Conservation (phyloP, 345 rosid species). For the Eucalyptus cloeziana region DNA sequence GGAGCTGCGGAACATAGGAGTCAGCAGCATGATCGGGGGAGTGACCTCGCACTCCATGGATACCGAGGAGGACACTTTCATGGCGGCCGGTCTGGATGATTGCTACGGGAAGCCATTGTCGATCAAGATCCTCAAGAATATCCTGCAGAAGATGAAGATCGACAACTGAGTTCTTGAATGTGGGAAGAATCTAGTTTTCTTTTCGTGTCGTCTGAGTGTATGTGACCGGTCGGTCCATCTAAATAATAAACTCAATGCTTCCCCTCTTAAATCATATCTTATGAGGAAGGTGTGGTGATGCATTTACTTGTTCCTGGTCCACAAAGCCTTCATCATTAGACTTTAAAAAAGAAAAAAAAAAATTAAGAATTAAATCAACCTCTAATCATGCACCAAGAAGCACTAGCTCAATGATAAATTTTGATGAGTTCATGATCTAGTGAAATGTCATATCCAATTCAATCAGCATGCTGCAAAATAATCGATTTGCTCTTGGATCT, state of each 20-base stretch:
- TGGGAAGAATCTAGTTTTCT: background rate
- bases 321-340: background rate
- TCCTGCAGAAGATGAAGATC: background rate
- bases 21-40: slow-evolving; percentile 14
- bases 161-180: background rate
- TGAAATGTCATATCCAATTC: background rate
- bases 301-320: background rate
- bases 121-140: background rate
- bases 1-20: slow-evolving; percentile 17
- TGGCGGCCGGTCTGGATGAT: slow-evolving; percentile 11
- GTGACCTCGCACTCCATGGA: slow-evolving; percentile 2
- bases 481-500: background rate
- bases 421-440: background rate
- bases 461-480: background rate
- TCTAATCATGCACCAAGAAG: background rate
- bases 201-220: background rate
- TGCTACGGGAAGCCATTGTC: slow-evolving; percentile 18
- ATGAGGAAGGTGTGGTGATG: background rate
- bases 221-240: background rate
- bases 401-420: background rate
- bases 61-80: background rate
- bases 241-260: background rate
- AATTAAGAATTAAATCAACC: background rate
- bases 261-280: background rate
- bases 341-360: background rate